Conservation (phyloP, 345 rosid species). For the Carallia pectinifolia region DNA sequence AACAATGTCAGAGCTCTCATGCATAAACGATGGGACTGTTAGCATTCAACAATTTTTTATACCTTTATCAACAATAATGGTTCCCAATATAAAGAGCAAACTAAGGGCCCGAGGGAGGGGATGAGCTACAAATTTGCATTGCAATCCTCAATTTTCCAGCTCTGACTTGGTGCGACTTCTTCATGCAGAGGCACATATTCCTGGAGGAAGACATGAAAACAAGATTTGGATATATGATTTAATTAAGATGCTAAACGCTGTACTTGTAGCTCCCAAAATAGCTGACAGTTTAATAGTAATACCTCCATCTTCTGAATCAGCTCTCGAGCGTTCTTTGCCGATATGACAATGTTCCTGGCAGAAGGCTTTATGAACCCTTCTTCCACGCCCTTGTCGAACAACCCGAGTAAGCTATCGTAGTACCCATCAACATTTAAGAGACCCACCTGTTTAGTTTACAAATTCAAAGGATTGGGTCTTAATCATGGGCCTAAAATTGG, state of each 20-base stretch:
- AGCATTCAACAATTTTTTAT: not conserved
- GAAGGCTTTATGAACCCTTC: conserved; percentile 51
- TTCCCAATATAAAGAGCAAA: not conserved
- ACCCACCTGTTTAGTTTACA: conserved; percentile 39
- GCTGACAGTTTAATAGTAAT: not conserved
- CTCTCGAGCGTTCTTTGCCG: conserved; percentile 41
- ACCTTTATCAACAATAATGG: not conserved
- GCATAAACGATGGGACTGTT: too few relatives aligned
- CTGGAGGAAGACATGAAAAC: conserved; percentile 29
- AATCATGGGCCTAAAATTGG: conserved; percentile 3
- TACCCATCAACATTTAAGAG: conserved; percentile 55
- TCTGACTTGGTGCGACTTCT: conserved; percentile 34
- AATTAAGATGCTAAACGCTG: not conserved
- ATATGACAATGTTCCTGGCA: conserved; percentile 42
- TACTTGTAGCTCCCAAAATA: not conserved
- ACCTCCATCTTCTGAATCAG: conserved; percentile 49
- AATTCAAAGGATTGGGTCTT: not conserved
- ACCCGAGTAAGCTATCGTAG: conserved; percentile 46
- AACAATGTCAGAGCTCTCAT: not conserved
- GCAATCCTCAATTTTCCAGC: conserved; percentile 20
- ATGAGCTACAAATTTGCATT: conserved; percentile 5
- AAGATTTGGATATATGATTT: not conserved
- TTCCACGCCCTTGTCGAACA: conserved; percentile 58
- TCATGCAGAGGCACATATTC: conserved; percentile 45
- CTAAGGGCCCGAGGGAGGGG: not conserved